Percentiles rank a stretch among this genome's conserved stretches.
These are phyloP conservation scores for Olyra latifolia DNA, from an alignment of 176 grass and related monocot species.

Conservation along the genomic window DNA sequence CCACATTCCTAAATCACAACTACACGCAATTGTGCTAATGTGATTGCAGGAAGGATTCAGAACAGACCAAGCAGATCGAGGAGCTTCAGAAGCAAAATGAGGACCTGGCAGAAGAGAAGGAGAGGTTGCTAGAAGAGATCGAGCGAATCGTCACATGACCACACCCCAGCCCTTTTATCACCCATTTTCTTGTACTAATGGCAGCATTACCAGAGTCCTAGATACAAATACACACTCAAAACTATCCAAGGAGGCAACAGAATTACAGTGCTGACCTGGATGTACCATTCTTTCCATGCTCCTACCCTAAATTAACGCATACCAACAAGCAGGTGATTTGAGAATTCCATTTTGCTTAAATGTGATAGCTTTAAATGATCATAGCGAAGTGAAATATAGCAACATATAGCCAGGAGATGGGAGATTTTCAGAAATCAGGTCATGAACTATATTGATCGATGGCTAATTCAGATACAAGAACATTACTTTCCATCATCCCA, in stretches of 20 bases:
- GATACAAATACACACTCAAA: constrained; percentile 28
- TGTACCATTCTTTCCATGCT: constrained; percentile 43
- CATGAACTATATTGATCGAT: neutral
- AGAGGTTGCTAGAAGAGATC: constrained; percentile 59
- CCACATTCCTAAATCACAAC: neutral
- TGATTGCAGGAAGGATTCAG: constrained; percentile 68
- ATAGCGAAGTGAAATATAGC: neutral
- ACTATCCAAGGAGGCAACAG: neutral
- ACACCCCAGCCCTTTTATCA: neutral
- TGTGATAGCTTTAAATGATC: neutral
- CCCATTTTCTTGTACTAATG: constrained; percentile 18
- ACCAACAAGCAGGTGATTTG: neutral
- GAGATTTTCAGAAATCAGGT: neutral
- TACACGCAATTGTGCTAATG: neutral
- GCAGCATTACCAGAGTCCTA: constrained; percentile 19
- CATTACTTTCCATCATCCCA: neutral
- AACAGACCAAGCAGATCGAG: constrained; percentile 74
- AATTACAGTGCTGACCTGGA: constrained; percentile 15
- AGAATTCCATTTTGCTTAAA: neutral
- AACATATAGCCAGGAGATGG: neutral
- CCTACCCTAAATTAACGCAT: constrained; percentile 15
- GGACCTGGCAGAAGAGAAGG: constrained; percentile 56
- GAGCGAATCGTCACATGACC: constrained; percentile 32
- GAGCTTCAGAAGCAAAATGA: constrained; percentile 82
- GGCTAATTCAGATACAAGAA: neutral